Evolutionary conservation across 1,139 yeast genomes (phyloP).

Genomic region (Scheffersomyces stambukii): DNA sequence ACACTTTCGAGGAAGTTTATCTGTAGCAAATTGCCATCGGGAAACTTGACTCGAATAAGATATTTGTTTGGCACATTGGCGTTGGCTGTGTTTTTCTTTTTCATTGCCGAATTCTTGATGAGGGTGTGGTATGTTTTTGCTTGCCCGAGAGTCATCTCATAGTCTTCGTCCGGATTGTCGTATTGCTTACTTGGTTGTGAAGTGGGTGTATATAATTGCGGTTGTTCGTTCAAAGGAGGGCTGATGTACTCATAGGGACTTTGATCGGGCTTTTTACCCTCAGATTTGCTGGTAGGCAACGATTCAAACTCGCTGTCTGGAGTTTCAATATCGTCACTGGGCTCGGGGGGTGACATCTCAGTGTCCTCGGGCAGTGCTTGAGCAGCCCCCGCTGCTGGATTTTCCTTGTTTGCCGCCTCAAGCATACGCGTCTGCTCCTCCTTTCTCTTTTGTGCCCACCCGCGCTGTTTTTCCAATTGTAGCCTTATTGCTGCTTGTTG

Average conservation of each 20-base stretch:
- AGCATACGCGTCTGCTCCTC: conserved; percentile 1
- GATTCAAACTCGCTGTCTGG: no score
- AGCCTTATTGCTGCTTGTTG: conserved; percentile 18
- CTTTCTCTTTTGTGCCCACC: conserved; percentile 6
- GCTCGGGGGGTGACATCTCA: no score
- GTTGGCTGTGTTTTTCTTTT: conserved; percentile 13
- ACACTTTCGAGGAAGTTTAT: conserved; percentile 36
- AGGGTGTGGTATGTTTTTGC: conserved; percentile 50
- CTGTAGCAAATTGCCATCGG: conserved; percentile 50
- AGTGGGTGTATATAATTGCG: conserved; percentile 22
- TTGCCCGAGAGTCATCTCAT: conserved; percentile 49
- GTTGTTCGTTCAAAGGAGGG: conserved; percentile 10
- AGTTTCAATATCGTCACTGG: no score
- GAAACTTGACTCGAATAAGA: conserved; percentile 48
- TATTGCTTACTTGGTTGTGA: conserved; percentile 14
- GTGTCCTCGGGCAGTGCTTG: no score
- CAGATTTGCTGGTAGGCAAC: no score
- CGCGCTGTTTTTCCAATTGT: conserved; percentile 17
- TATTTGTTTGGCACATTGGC: conserved; percentile 20
- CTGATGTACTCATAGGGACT: no score
- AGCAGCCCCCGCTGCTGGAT: no score
- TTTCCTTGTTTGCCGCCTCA: background rate
- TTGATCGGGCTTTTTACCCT: background rate
- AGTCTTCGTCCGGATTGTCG: conserved; percentile 45
- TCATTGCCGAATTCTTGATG: conserved; percentile 35